Evolutionary conservation across 148 eudicot species (phyloP).

Genomic region (Silene latifolia): DNA sequence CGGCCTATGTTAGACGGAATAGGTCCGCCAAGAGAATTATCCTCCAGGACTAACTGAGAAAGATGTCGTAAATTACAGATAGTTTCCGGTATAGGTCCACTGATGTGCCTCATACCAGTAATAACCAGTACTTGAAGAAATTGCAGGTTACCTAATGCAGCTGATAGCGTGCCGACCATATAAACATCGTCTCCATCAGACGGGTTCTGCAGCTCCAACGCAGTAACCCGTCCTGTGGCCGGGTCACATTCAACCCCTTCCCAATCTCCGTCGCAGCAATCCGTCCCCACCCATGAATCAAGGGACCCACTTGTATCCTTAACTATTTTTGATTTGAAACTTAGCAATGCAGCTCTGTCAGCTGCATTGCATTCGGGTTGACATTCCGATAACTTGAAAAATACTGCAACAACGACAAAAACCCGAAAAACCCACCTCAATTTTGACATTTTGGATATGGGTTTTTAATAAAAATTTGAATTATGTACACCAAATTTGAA

Average conservation of each 20-base stretch:
- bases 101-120: conserved; percentile 68
- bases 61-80: conserved; percentile 48
- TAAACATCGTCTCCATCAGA: conserved; percentile 26
- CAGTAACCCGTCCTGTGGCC: conserved; percentile 51
- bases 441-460: conserved; percentile 49
- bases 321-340: conserved; percentile 53
- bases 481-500: conserved; percentile 1
- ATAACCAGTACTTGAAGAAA: conserved; percentile 57
- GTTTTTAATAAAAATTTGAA: conserved; percentile 20
- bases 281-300: conserved; percentile 61
- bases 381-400: conserved; percentile 16
- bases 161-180: conserved; percentile 78
- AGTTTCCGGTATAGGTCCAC: conserved; percentile 56
- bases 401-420: conserved; percentile 37
- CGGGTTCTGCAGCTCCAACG: conserved; percentile 53
- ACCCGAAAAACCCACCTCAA: conserved; percentile 45
- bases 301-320: conserved; percentile 63
- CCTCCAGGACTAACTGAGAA: conserved; percentile 67
- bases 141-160: conserved; percentile 55
- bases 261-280: conserved; percentile 83
- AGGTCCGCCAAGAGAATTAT: conserved; percentile 52
- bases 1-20: conserved; percentile 60
- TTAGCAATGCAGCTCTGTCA: conserved; percentile 67
- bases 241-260: conserved; percentile 71
- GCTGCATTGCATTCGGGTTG: conserved; percentile 35